These are phyloP conservation scores for Pulveroboletus sp. DNA, from an alignment of 768 basidiomycete genomes.

Conservation along the genomic window DNA sequence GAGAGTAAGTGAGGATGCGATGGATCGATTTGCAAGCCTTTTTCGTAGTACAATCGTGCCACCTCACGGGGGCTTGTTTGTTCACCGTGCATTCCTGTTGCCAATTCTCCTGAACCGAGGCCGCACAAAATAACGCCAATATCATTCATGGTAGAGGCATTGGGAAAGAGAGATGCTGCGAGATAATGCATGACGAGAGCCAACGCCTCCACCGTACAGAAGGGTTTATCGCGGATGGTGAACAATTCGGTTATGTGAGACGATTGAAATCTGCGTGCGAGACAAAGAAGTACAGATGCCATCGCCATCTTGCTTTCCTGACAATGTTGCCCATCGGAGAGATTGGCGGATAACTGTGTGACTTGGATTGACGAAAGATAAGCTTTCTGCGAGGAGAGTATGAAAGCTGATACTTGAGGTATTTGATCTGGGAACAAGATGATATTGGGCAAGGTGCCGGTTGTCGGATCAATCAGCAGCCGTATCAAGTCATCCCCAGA, in stretches of 20 bases:
- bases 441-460: slow-evolving; percentile 40
- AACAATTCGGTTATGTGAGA: slow-evolving; percentile 24
- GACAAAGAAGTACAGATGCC: slow-evolving; percentile 41
- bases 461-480: slow-evolving; percentile 33
- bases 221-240: slow-evolving; percentile 23
- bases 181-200: slow-evolving; percentile 47
- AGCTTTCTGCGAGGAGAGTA: slow-evolving; percentile 37
- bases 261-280: slow-evolving; percentile 44
- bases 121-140: slow-evolving; percentile 47
- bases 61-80: slow-evolving; percentile 32
- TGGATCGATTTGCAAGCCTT: slow-evolving; percentile 43
- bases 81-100: slow-evolving; percentile 18
- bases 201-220: slow-evolving; percentile 36
- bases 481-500: slow-evolving; percentile 33
- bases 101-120: slow-evolving; percentile 23
- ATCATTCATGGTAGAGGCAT: slow-evolving; percentile 48
- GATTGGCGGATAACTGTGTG: slow-evolving; percentile 16
- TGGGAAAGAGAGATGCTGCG: slow-evolving; percentile 42
- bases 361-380: slow-evolving; percentile 33
- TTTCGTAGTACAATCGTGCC: slow-evolving; percentile 43
- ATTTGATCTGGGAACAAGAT: slow-evolving; percentile 42
- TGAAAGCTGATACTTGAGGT: slow-evolving; percentile 30
- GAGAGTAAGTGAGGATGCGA: slow-evolving; percentile 49
- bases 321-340: slow-evolving; percentile 26
- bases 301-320: slow-evolving; percentile 32